Evolutionary conservation across 164 flowering plant genomes (phyloP).

Genomic region (Vitis vinifera): DNA sequence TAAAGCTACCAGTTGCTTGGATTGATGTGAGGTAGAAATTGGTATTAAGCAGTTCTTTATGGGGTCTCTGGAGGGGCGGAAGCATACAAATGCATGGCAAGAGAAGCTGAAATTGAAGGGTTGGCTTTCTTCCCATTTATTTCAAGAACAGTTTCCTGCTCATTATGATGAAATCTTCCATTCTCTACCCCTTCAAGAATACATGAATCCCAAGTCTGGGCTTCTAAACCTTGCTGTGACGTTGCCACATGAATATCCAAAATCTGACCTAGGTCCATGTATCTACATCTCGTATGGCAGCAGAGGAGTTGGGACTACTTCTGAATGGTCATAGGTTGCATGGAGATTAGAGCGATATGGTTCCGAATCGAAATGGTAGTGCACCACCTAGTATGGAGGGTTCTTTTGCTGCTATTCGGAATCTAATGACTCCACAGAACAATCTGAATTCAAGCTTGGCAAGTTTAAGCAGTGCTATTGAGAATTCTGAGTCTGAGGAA

Average conservation of each 20-base stretch:
- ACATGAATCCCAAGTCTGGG: constrained; percentile 67
- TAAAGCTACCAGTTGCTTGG: too few relatives aligned
- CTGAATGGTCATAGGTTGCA: constrained; percentile 41
- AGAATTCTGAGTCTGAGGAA: constrained; percentile 55
- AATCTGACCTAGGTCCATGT: constrained; percentile 58
- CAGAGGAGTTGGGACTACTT: constrained; percentile 64
- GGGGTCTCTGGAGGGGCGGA: constrained; percentile 49
- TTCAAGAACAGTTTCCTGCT: constrained; percentile 56
- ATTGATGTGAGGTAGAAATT: constrained; percentile 46
- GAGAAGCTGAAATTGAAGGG: constrained; percentile 60
- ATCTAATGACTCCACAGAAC: constrained; percentile 45
- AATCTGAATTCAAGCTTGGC: constrained; percentile 30
- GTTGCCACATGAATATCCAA: constrained; percentile 38
- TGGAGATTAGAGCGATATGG: constrained; percentile 35
- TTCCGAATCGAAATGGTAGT: constrained; percentile 84
- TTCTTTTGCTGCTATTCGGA: constrained; percentile 62
- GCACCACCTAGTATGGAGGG: constrained; percentile 98
- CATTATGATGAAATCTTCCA: constrained; percentile 50
- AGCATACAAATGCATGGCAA: constrained; percentile 35
- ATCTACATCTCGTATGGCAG: constrained; percentile 46
- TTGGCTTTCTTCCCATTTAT: constrained; percentile 58
- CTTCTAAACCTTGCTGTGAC: constrained; percentile 60
- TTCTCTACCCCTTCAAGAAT: constrained; percentile 68
- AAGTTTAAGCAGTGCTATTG: constrained; percentile 25
- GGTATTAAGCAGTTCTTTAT: constrained; percentile 43